Conservation (phyloP, 768 basidiomycete genomes). For the Mycena belliarum region DNA sequence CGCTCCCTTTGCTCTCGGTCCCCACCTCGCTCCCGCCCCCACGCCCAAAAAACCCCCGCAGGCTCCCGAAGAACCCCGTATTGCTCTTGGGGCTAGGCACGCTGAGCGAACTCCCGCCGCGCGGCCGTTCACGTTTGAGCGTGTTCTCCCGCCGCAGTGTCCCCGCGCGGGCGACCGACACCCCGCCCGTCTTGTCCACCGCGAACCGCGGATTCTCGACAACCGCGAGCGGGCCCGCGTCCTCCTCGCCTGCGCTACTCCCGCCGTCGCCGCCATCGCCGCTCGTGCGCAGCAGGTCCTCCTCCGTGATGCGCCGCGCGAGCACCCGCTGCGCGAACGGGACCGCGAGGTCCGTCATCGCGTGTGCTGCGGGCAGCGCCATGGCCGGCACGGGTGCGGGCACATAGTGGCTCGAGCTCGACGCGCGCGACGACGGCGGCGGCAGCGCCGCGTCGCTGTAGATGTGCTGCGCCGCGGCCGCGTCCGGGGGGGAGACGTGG, state of each 20-base stretch:
- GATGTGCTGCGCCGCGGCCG: constrained; percentile 24
- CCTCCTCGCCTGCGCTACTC: constrained; percentile 37
- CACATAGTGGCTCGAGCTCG: constrained; percentile 20
- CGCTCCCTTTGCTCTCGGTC: background rate
- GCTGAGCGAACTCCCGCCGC: constrained; percentile 17
- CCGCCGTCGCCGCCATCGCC: constrained; percentile 31
- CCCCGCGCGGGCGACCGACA: background rate
- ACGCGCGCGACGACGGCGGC: constrained; percentile 6
- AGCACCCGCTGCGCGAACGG: constrained; percentile 27
- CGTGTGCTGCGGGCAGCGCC: constrained; percentile 52
- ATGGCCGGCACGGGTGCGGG: background rate
- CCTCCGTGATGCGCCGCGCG: constrained; percentile 35
- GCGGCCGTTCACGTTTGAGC: constrained; percentile 10
- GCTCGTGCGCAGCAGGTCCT: constrained; percentile 22
- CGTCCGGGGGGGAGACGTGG: constrained; percentile 18
- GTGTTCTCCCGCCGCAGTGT: constrained; percentile 13
- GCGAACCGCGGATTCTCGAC: constrained; percentile 61
- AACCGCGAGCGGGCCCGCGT: constrained; percentile 37
- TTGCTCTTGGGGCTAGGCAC: constrained; percentile 20
- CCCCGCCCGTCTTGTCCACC: background rate
- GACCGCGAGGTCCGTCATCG: constrained; percentile 39
- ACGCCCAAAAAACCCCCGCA: constrained; percentile 46
- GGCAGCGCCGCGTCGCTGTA: constrained; percentile 18
- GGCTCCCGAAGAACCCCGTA: constrained; percentile 43
- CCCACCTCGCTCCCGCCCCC: constrained; percentile 7